These are phyloP conservation scores for Backusella tarrabulga DNA, from an alignment of 192 early-diverging fungal species.

Conservation along the genomic window DNA sequence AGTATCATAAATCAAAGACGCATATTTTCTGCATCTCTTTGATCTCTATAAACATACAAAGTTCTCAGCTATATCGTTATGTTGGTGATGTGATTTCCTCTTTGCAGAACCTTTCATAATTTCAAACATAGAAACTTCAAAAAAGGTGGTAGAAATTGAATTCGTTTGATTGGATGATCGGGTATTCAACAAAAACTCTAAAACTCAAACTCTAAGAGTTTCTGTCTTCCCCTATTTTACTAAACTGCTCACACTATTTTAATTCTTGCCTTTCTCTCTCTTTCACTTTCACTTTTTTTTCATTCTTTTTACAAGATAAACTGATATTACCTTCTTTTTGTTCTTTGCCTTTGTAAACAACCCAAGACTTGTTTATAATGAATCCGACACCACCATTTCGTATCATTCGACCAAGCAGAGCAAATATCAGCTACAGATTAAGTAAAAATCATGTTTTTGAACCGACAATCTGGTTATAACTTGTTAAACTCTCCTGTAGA, in stretches of 20 bases:
- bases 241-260: background rate
- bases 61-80: background rate
- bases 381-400: background rate
- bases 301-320: background rate
- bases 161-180: background rate
- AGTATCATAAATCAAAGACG: background rate
- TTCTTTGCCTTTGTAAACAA: background rate
- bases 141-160: background rate
- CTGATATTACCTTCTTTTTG: background rate
- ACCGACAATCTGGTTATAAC: background rate
- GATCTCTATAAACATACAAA: background rate
- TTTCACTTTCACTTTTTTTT: background rate
- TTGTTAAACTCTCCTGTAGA: background rate
- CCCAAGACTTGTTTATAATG: background rate
- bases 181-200: background rate
- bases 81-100: background rate
- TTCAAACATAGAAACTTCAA: no score
- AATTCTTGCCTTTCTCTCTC: background rate
- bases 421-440: background rate
- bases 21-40: background rate
- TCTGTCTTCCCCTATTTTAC: background rate
- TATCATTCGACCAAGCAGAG: background rate
- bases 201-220: background rate
- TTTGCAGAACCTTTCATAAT: background rate
- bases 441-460: background rate